Evolutionary conservation across 163 green algal species (phyloP), one percentile per base, ranked within the genome.

Genomic region (Chlorella variabilis): DNA sequence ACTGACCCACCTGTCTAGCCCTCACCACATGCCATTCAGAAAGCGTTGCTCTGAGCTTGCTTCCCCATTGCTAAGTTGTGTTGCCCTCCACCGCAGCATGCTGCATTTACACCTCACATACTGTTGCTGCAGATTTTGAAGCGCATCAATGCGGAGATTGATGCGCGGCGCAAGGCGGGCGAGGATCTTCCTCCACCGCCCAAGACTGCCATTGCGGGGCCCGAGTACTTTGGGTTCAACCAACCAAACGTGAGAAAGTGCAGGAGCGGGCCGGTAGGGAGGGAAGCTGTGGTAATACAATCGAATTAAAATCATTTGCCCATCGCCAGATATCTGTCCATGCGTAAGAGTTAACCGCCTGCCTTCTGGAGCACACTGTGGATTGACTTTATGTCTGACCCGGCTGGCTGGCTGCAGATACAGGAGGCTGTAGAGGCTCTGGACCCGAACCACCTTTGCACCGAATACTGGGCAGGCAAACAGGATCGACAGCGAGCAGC

Each of bases 161-260:
- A 93, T 54, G 80, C 76, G 49, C 88, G 92, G 34, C 80, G 90
- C 21, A 42, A 61, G 21, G 86, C 86, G 23, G 93, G 93, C 15
- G 92, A 96, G 87, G 77, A 90, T 39, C 86, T 98, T 74, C 94
- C 95, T 0, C 94, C 94, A 31, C 93, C 95, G 2, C 95, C 95
- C 54, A 96, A 95, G 86, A 98, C 95, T 33, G 95, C 95, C 68
- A 98, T 98, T 54, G 93, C 95, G 0, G 94, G 91, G 0, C 93
- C 95, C 27, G 95, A 98, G 83, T 98, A 97, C 89, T 98, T 98
- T 93, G 95, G 95, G 0, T 84, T 98, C 29, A 97, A 96, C 82
- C 90, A 96, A 83, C 81, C 82, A 17, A 89, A 95, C 59, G 87
- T 94, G 49, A 49, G 79, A n/a, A n/a, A n/a, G n/a, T n/a, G n/a